phyloP scores from a whole-genome alignment of 352 stramenopile species.

The Thraustochytrium sp. region DNA sequence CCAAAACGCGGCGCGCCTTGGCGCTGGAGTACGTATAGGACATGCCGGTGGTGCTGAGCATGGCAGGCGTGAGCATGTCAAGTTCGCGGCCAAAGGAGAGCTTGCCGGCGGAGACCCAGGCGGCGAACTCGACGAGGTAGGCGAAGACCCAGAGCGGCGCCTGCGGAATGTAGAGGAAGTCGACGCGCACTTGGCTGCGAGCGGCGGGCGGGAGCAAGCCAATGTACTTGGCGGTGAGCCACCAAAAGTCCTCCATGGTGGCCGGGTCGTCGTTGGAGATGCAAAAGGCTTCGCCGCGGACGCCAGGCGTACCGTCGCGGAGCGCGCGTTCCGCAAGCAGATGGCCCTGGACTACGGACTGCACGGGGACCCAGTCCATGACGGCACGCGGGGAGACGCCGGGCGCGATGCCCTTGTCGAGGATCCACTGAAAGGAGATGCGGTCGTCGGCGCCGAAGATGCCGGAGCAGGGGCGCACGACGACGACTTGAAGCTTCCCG shows the following conservation, averaged over 20 bases:
- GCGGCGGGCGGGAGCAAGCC: neutral
- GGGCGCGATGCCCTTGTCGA: constrained; percentile 12
- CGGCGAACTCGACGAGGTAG: neutral
- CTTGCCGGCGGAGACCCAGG: neutral
- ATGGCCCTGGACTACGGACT: constrained; percentile 20
- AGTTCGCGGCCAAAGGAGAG: neutral
- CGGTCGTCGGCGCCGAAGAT: constrained; percentile 38
- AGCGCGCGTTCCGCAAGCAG: constrained; percentile 18
- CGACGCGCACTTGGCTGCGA: neutral
- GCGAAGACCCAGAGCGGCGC: neutral
- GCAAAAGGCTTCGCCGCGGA: constrained; percentile 36
- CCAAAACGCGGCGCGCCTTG: neutral
- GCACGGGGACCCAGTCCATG: constrained; percentile 35
- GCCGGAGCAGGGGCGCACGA: constrained; percentile 33
- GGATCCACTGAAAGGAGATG: constrained; percentile 11
- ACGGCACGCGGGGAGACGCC: neutral
- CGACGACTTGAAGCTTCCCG: neutral
- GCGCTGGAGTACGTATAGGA: constrained; percentile 8
- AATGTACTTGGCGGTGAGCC: neutral
- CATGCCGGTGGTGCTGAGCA: constrained; percentile 13
- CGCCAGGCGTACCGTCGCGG: neutral
- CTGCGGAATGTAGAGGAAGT: constrained; percentile 23
- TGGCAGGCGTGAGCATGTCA: constrained; percentile 29
- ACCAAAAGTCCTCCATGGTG: constrained; percentile 39
- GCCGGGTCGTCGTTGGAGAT: constrained; percentile 36